Evolutionary conservation across 108 stramenopile species (phyloP).

Genomic region (Hondaea fermentalgiana): DNA sequence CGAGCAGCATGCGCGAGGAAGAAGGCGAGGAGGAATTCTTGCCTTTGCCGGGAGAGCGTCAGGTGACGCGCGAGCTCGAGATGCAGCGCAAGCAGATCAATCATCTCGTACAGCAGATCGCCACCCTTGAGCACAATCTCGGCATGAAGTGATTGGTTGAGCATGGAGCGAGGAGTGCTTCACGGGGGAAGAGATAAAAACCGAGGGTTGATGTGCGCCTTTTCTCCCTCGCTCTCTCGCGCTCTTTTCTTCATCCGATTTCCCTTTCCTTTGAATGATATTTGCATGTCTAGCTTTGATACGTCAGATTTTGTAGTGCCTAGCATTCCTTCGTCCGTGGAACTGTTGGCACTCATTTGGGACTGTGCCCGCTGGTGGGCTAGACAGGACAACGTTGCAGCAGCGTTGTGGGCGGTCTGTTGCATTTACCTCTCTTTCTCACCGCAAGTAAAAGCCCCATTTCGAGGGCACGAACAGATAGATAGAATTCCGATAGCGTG

Average conservation of each 20-base stretch:
- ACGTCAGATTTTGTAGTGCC: not conserved
- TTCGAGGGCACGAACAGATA: no score
- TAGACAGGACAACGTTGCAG: no score
- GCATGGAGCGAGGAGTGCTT: not conserved
- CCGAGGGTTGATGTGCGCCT: not conserved
- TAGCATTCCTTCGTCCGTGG: no score
- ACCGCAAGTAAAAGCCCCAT: no score
- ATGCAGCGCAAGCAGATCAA: slow-evolving; percentile 12
- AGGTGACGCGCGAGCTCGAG: not conserved
- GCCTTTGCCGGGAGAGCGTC: not conserved
- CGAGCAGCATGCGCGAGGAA: not conserved
- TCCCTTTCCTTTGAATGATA: not conserved
- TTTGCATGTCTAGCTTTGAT: not conserved
- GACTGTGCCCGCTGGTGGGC: no score
- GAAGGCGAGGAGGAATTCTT: not conserved
- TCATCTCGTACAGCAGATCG: not conserved
- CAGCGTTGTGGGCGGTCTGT: no score
- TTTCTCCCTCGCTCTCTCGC: not conserved
- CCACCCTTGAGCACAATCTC: not conserved
- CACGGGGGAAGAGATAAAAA: not conserved
- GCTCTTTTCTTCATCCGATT: not conserved
- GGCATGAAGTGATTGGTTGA: not conserved
- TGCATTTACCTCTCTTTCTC: no score
- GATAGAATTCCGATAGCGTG: no score
- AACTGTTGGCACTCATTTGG: no score